Evolutionary conservation across 768 basidiomycete species (phyloP), one percentile per base, ranked within the genome.

Genomic region (Vararia minispora): DNA sequence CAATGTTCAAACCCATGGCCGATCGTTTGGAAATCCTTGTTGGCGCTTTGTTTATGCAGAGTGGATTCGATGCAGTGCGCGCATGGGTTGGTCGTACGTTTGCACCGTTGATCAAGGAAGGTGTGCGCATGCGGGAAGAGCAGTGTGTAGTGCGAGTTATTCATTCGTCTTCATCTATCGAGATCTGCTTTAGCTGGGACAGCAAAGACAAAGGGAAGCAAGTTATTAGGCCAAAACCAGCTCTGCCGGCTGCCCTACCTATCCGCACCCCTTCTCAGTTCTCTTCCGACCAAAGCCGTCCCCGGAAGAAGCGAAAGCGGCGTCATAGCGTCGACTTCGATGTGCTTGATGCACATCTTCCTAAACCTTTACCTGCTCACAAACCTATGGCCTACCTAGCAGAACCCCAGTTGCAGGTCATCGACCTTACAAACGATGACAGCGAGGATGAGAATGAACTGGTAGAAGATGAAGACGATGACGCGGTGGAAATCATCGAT

Each of bases 21-120:
- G 71, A 71, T 44, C 58, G 66, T 7, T 66, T 68, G 46, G 68
- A 71, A 47, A 61, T 64, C 10, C 59, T 69, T 16, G 59, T 70
- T 1, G 68, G 60, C n/a, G 61, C 59, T 5, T 64, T 62, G 40
- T 62, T 64, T 46, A 40, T 58, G 35, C 64, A 71, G 39, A 42
- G 50, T 27, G 66, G 69, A 4, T 55, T 60, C 23, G 47, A 55
- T 26, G 56, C 54, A 25, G 59, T 69, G 25, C 56, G 53, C 30
- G 29, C 49, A 3, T 70, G 67, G 64, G 55, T 65, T 2, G 50
- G 52, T 37, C 55, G 58, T 18, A 54, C 62, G 32, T 70, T 63
- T 37, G 40, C 42, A 1, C 67, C 63, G 3, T 49, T 71, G 24
- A 54, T 70, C 22, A 38, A 46, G 6, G 54, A 51, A 1, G 60